Base-by-base conservation (phyloP, 805 yeast genomes). In the Candida methanosorbosa region DNA sequence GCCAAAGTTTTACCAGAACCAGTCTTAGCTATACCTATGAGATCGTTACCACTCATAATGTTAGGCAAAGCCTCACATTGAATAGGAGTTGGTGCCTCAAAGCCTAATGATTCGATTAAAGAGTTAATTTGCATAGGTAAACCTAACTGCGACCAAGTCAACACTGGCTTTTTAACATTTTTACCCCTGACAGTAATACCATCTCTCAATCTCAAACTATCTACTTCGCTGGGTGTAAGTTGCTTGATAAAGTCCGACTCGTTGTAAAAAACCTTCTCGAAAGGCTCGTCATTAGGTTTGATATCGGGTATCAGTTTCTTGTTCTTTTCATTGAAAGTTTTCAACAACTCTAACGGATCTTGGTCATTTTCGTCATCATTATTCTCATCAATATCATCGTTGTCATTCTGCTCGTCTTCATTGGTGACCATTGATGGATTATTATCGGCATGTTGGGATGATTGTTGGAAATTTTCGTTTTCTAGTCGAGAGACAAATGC, bases 1-100 rank as follows among this genome's bases (percentile, higher is more conserved):
- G 96, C 82, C 45, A 90, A 67, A 0, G 98, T 92, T 52, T 92
- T 92, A 3, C 98, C 98, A 1, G 96, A 84, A 0, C 98, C 98
- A 0, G 98, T 92, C 43, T 87, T 86, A 0, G 98, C 97, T 16
- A 92, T 81, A 5, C 96, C 97, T 31, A 92, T 81, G 7, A 90
- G 74, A 59, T 92, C 97, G 32, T 81, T 59, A 1, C 97, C 97
- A 2, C 79, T 66, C 94, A 90, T 83, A 16, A 87, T 75, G 1
- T 87, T 81, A 0, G 98, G 97, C 17, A 88, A 66, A 0, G 96
- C 87, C 48, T 87, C 96, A 0, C 87, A 68, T 55, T 92, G 98
- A 36, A 92, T 86, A 0, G 96, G 74, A 0, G 97, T 84, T 1
- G 97, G 95, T 2, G 59, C 50, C 0, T 56, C 62, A 50, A 74